Evolutionary conservation across 2,329 filamentous ascomycete species (phyloP), one percentile per base, ranked within the genome.

Genomic region (Ilyonectria robusta): DNA sequence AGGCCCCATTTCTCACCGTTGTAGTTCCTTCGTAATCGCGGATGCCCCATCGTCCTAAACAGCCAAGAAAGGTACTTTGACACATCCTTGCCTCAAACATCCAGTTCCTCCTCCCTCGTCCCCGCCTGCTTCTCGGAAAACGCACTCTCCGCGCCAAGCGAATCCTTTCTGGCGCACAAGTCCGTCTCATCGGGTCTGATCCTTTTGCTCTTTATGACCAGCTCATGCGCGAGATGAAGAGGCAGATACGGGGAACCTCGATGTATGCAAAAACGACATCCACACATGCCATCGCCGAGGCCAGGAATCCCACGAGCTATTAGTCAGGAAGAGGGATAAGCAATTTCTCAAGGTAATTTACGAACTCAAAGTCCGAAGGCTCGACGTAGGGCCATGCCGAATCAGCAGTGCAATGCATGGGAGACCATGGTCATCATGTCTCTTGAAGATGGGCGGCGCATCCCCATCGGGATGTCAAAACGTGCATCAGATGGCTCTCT

Each of bases 241-340:
- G 86, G 82, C 19, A 94, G 79, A 79, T 94, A 95, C 19, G 94
- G 1, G 92, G 93, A 72, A 95, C 94, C 58, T 92, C 93, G 6
- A 92, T 82, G 78, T 94, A 94, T 29, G 91, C 91, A 0, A 91
- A 94, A 79, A 94, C 88, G 80, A 95, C 92, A 92, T 79, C 92
- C 87, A 71, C 93, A 93, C 60, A 84, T 83, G 59, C 84, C 84
- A 64, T 77, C 68, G 73, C 80, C 85, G 84, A 71, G 82, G 76
- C 72, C 78, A 72, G 88, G 84, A 80, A 95, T 95, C 66, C 92
- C 90, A 64, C 88, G 81, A 90, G 85, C 94, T 95, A 87, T 96
- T 96, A 76, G 93, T 95, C 59, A 96, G 77, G 2, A 91, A 88
- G 69, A 96, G 92, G 37, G 95, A 78, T 76, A 87, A 85, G 82